Percentiles rank a stretch among this genome's conserved stretches.
Evolutionary conservation across 352 stramenopile genomes (phyloP).

Genomic region (Aphanomyces stellatus): DNA sequence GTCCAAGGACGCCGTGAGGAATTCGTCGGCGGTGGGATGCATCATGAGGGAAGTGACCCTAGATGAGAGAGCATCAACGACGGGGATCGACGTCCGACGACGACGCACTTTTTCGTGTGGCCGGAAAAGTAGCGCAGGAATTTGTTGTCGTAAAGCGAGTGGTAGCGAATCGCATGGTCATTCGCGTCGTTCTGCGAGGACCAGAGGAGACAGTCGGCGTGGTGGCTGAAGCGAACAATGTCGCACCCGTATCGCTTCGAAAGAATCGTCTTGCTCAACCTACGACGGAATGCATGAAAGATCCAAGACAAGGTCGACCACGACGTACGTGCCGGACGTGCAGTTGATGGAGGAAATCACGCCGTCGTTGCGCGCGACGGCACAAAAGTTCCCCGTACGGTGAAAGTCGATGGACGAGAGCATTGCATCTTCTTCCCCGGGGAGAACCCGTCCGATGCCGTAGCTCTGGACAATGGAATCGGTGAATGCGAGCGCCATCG

Average conservation of each 20-base stretch:
- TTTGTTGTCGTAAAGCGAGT: conserved; percentile 85
- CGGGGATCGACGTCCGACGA: neutral
- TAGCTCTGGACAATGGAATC: conserved; percentile 59
- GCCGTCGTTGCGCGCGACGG: conserved; percentile 66
- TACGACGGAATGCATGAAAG: conserved; percentile 13
- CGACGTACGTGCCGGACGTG: conserved; percentile 61
- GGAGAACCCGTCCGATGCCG: conserved; percentile 54
- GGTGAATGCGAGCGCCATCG: conserved; percentile 25
- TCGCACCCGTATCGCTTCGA: conserved; percentile 78
- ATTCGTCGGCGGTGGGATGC: conserved; percentile 77
- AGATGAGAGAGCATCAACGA: neutral
- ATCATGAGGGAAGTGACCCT: conserved; percentile 81
- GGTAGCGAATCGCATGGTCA: conserved; percentile 75
- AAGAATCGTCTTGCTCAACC: conserved; percentile 77
- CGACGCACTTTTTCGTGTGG: conserved; percentile 51
- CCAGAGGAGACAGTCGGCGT: conserved; percentile 80
- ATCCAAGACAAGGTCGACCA: neutral
- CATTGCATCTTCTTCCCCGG: conserved; percentile 40
- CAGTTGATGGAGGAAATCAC: conserved; percentile 78
- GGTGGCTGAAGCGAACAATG: conserved; percentile 69
- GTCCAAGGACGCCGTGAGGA: conserved; percentile 72
- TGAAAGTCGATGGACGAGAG: conserved; percentile 72
- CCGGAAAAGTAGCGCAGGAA: conserved; percentile 83
- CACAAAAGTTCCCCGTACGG: conserved; percentile 63
- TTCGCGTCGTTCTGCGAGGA: conserved; percentile 64